phyloP scores from a whole-genome alignment of 352 stramenopile species.

The Globisporangium radiosum region DNA sequence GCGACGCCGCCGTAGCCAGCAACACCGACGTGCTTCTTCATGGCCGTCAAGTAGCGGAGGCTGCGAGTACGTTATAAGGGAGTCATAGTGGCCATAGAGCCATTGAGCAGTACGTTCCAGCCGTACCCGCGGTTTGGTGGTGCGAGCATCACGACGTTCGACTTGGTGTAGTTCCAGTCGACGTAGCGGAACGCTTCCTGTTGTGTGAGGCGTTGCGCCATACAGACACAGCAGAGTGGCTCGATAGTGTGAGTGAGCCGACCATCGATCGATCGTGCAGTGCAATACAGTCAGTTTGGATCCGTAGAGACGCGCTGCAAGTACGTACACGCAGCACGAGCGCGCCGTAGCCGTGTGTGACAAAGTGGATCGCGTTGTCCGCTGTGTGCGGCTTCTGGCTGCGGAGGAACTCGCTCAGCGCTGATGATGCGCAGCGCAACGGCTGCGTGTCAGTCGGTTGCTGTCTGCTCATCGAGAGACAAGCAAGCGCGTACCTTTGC shows the following conservation, averaged over 20 bases:
- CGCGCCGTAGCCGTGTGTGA: conserved; percentile 67
- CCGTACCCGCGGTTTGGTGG: conserved; percentile 60
- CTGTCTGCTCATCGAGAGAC: neutral
- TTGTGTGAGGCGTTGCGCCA: neutral
- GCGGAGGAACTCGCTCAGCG: conserved; percentile 39
- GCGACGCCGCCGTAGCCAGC: conserved; percentile 53
- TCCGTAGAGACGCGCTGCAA: neutral
- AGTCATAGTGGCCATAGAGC: too few species aligned
- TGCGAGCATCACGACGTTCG: conserved; percentile 68
- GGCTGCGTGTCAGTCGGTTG: neutral
- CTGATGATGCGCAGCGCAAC: conserved; percentile 6
- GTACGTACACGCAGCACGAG: conserved; percentile 48
- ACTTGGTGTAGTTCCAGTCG: conserved; percentile 66
- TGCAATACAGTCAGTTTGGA: neutral
- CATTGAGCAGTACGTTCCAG: neutral
- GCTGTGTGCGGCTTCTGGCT: conserved; percentile 54
- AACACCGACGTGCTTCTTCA: conserved; percentile 48
- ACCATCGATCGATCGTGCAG: neutral
- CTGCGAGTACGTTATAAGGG: conserved; percentile 12
- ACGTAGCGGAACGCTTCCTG: conserved; percentile 68
- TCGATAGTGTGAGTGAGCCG: too few species aligned
- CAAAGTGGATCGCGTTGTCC: conserved; percentile 56
- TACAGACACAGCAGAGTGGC: neutral
- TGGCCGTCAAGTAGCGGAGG: conserved; percentile 50
- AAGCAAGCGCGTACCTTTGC: conserved; percentile 22